Evolutionary conservation across 1,284 basidiomycete genomes (phyloP).

Genomic region (Abortiporus biennis): DNA sequence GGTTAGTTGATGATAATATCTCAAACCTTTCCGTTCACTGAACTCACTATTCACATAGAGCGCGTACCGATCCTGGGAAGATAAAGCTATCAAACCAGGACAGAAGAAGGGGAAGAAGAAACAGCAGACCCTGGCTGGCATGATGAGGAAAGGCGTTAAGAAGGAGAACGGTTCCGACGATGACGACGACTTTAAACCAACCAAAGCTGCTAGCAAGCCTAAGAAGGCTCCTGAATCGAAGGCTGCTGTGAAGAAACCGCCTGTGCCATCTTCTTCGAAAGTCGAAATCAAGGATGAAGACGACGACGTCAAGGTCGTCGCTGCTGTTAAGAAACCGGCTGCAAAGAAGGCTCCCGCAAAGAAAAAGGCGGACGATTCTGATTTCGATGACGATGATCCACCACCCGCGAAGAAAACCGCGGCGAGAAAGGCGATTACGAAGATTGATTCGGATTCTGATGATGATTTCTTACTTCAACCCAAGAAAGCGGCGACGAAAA

Average conservation of each 20-base stretch:
- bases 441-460: conserved; percentile 11
- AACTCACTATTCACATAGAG: conserved; percentile 34
- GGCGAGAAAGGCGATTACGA: conserved; percentile 21
- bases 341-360: conserved; percentile 13
- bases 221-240: conserved; percentile 23
- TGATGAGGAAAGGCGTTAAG: conserved; percentile 32
- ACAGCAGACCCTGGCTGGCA: conserved; percentile 68
- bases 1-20: conserved; percentile 38
- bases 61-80: conserved; percentile 56
- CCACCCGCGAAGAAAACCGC: conserved; percentile 27
- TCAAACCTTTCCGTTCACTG: not conserved
- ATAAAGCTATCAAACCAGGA: conserved; percentile 41
- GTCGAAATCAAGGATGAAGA: conserved; percentile 16
- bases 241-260: conserved; percentile 15
- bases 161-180: conserved; percentile 28
- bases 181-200: conserved; percentile 75
- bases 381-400: conserved; percentile 17
- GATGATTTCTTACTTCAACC: conserved; percentile 24
- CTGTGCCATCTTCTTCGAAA: conserved; percentile 21
- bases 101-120: conserved; percentile 69
- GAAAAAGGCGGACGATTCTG: conserved; percentile 11
- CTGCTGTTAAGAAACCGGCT: conserved; percentile 1
- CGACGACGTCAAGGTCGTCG: conserved; percentile 4
- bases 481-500: conserved; percentile 16
- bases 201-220: conserved; percentile 49